Percentiles rank a stretch among this genome's conserved stretches.
Evolutionary conservation across 345 rosid genomes (phyloP).

Genomic region (thale cress (Arabidopsis thaliana)): DNA sequence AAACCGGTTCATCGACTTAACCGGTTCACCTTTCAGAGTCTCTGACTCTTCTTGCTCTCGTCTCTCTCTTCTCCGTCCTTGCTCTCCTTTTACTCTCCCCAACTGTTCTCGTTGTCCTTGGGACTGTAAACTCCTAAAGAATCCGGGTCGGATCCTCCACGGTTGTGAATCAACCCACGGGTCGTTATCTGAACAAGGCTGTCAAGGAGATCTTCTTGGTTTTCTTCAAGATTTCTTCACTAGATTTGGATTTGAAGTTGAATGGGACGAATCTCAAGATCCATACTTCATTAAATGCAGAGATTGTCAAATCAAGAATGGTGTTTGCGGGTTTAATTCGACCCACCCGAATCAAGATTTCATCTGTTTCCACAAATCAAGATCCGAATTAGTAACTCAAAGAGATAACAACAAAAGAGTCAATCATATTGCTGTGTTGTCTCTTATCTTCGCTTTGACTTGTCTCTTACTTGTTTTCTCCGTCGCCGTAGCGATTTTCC

Average conservation of each 20-base stretch:
- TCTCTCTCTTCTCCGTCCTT: slow-evolving; percentile 66
- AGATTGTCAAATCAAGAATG: slow-evolving; percentile 54
- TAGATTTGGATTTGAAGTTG: slow-evolving; percentile 63
- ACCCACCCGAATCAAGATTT: slow-evolving; percentile 62
- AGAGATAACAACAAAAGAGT: slow-evolving; percentile 39
- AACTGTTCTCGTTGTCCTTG: slow-evolving; percentile 67
- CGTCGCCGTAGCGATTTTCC: slow-evolving; percentile 51
- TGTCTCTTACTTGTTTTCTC: slow-evolving; percentile 62
- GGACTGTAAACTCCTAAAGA: slow-evolving; percentile 65
- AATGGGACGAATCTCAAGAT: slow-evolving; percentile 71
- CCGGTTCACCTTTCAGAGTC: slow-evolving; percentile 73
- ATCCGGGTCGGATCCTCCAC: slow-evolving; percentile 61
- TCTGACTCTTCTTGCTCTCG: slow-evolving; percentile 84
- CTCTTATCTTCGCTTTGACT: slow-evolving; percentile 56
- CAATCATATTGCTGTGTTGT: slow-evolving; percentile 54
- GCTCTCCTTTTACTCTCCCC: slow-evolving; percentile 55
- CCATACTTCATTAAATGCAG: slow-evolving; percentile 65
- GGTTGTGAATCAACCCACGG: slow-evolving; percentile 61
- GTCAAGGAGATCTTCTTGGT: slow-evolving; percentile 63
- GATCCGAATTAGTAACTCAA: slow-evolving; percentile 44
- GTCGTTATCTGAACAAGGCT: slow-evolving; percentile 59
- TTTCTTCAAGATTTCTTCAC: slow-evolving; percentile 54
- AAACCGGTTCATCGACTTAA: slow-evolving; percentile 55
- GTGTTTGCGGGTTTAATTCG: slow-evolving; percentile 77
- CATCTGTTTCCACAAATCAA: slow-evolving; percentile 54